phyloP scores from a whole-genome alignment of 2,329 filamentous ascomycete genomes.

The Fusarium temperatum region DNA sequence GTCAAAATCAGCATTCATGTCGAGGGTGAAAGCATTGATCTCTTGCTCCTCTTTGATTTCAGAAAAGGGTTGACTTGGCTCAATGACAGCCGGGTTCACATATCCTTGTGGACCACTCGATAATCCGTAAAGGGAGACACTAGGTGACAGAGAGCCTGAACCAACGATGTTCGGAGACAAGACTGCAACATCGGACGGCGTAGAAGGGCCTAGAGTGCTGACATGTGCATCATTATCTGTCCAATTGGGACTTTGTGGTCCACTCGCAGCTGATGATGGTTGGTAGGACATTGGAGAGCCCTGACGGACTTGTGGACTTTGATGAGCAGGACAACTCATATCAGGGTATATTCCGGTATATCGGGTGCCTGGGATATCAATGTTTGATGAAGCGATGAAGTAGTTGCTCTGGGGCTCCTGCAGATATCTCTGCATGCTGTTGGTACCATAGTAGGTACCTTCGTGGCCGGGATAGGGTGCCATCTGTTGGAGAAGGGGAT shows the following conservation, averaged over 20 bases:
- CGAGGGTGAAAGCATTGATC: constrained; percentile 2
- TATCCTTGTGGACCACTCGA: constrained; percentile 12
- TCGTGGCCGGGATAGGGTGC: not conserved
- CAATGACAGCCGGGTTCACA: constrained; percentile 31
- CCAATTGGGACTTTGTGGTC: constrained; percentile 27
- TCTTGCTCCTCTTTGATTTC: not conserved
- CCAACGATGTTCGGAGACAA: constrained; percentile 15
- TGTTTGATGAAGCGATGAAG: not conserved
- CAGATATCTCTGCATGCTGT: constrained; percentile 29
- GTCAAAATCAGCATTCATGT: not conserved
- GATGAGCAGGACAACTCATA: not conserved
- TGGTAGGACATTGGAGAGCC: constrained; percentile 32
- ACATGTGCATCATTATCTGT: constrained; percentile 27
- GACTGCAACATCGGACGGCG: constrained; percentile 24
- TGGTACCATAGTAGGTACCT: not conserved
- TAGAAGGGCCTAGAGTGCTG: constrained; percentile 26
- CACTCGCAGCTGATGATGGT: constrained; percentile 24
- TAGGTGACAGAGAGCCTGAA: constrained; percentile 19
- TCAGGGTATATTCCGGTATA: constrained; percentile 1
- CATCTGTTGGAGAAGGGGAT: constrained; percentile 17
- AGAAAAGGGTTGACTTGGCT: constrained; percentile 4
- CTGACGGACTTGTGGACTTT: constrained; percentile 8
- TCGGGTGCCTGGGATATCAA: not conserved
- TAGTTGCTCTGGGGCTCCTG: constrained; percentile 13
- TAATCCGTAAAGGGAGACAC: constrained; percentile 16